These are phyloP conservation scores for Plicaturopsis crispa DNA, from an alignment of 768 basidiomycete genomes.

Conservation along the genomic window DNA sequence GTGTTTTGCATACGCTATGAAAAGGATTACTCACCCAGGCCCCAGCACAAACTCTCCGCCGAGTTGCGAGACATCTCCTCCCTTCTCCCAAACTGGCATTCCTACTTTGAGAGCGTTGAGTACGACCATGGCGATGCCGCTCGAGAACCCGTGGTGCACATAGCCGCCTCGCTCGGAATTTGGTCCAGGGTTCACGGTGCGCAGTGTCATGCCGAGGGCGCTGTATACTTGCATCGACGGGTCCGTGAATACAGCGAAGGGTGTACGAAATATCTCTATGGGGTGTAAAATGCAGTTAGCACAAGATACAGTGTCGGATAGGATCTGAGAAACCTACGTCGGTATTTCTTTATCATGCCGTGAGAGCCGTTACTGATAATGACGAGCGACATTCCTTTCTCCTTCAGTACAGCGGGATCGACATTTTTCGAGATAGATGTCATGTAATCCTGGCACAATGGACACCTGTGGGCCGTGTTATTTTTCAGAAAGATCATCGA, in stretches of 20 bases:
- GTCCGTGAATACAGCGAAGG: conserved; percentile 76
- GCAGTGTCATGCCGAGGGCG: conserved; percentile 68
- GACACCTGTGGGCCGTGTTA: conserved; percentile 51
- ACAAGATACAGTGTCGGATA: conserved; percentile 1
- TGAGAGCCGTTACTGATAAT: conserved; percentile 76
- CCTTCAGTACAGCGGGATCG: conserved; percentile 36
- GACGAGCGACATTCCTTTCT: conserved; percentile 50
- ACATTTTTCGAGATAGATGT: conserved; percentile 49
- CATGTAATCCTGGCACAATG: conserved; percentile 85
- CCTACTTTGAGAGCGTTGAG: conserved; percentile 61
- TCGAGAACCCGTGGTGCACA: conserved; percentile 54
- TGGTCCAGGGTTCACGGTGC: conserved; percentile 32
- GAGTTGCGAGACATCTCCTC: conserved; percentile 70
- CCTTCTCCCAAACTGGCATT: conserved; percentile 79
- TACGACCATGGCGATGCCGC: conserved; percentile 70
- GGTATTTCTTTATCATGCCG: conserved; percentile 70
- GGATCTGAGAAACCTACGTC: conserved; percentile 30
- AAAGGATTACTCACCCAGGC: conserved; percentile 38
- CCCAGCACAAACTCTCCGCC: conserved; percentile 86
- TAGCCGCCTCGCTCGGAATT: conserved; percentile 48
- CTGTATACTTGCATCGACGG: conserved; percentile 62
- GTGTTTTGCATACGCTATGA: conserved; percentile 2
- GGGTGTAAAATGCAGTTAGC: not conserved
- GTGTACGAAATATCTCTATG: conserved; percentile 60
- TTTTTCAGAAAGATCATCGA: not conserved